Base-by-base conservation (phyloP, 2,329 filamentous ascomycete species). In the Ophiostoma sp. region DNA sequence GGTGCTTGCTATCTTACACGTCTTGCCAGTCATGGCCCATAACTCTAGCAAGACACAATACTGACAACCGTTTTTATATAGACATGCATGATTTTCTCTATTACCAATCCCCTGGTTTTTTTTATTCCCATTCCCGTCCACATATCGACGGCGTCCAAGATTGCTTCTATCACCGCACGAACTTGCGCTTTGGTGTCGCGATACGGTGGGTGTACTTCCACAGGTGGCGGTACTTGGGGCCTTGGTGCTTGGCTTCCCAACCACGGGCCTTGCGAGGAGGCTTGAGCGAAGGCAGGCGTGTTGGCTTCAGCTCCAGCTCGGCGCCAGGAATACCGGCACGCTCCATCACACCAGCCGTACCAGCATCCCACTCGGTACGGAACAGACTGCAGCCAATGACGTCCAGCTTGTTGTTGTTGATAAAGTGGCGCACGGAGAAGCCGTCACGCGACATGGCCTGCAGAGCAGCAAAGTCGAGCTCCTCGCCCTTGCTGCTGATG, bases 341-440 rank as follows among this genome's bases (percentile, higher is more conserved):
- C 76, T 87, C 82, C 94, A 99, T 97, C 71, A 99, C 92, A 66
- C 82, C 87, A n/a, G 86, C 87, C 67, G 91, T 99, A 74, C 85
- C 87, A 70, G 95, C 91, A 78, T 99, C 95, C 92, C 93, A 98
- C 72, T 90, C 81, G 70, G 87, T 89, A 73, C 95, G 88, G 87
- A 98, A 99, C 74, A 99, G 81, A 76, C 88, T 91, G 74, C 92
- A 90, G 60, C 93, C 93, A 69, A 97, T 87, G 7, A 93, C 86
- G 69, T 82, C 84, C 70, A 95, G 81, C 69, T 81, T 79, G 76
- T 91, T 86, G 76, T 87, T 88, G 76, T 88, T 85, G 72, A 89
- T 85, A 77, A 96, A 90, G 71, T 85, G 87, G 75, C 92, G 88
- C 70, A 97, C 81, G 68, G 84, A 88, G 80, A 96, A 96, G 64